These are phyloP conservation scores for Coniochaeta prunicola DNA, from an alignment of 2,329 filamentous ascomycete species.

Conservation along the genomic window DNA sequence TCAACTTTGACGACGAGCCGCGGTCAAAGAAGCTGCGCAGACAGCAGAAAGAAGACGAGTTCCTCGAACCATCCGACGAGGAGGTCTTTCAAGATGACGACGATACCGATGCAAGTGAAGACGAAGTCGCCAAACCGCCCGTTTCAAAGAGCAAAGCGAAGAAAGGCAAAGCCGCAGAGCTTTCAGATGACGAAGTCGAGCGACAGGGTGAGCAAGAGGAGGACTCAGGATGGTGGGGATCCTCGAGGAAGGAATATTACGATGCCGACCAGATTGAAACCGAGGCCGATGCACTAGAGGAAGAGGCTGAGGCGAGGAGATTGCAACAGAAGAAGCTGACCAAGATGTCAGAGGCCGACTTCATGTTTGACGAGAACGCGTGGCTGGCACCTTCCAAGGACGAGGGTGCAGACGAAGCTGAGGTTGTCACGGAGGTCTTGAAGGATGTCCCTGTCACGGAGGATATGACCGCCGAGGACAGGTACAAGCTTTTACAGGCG, in stretches of 20 bases:
- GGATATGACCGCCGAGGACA: slow-evolving; percentile 69
- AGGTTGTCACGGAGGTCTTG: slow-evolving; percentile 76
- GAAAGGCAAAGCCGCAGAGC: slow-evolving; percentile 36
- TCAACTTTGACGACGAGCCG: slow-evolving; percentile 76
- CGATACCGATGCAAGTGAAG: slow-evolving; percentile 10
- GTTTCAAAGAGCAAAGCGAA: slow-evolving; percentile 31
- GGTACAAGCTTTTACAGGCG: slow-evolving; percentile 64
- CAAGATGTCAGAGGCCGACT: slow-evolving; percentile 86
- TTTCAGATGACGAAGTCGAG: slow-evolving; percentile 57
- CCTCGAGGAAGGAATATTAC: slow-evolving; percentile 86
- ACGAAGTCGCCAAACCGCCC: slow-evolving; percentile 15
- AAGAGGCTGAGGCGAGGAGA: slow-evolving; percentile 83
- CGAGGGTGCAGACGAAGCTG: slow-evolving; percentile 39
- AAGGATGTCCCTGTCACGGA: slow-evolving; percentile 76
- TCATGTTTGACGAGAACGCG: slow-evolving; percentile 83
- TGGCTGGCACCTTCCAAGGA: slow-evolving; percentile 56
- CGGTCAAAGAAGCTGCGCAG: slow-evolving; percentile 70
- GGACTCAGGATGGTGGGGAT: slow-evolving; percentile 73
- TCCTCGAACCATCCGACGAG: slow-evolving; percentile 54
- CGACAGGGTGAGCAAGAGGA: slow-evolving; percentile 38
- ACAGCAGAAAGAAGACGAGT: slow-evolving; percentile 57
- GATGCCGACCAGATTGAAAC: slow-evolving; percentile 69
- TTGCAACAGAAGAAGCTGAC: slow-evolving; percentile 87
- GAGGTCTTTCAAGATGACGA: slow-evolving; percentile 34
- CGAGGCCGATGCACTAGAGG: slow-evolving; percentile 68